Percentiles rank a stretch among this genome's conserved stretches.
Conservation (phyloP, 2,329 filamentous ascomycete genomes). For the Didymella lethalis region DNA sequence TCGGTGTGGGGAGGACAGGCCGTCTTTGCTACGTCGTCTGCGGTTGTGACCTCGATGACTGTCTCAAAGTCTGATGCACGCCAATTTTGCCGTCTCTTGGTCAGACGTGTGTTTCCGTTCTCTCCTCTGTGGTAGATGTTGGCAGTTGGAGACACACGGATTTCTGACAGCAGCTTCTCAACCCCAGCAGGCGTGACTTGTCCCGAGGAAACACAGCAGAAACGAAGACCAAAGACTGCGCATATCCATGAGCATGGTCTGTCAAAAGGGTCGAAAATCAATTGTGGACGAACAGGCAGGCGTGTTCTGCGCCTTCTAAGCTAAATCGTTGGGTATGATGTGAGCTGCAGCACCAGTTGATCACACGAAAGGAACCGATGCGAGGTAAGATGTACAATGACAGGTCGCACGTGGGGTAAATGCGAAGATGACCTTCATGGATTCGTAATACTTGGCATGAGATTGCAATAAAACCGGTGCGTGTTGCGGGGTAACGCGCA, state of each 20-base stretch:
- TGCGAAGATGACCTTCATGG: background rate
- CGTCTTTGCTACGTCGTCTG: background rate
- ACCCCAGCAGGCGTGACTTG: background rate
- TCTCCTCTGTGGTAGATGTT: background rate
- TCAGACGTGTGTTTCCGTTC: background rate
- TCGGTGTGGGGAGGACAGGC: background rate
- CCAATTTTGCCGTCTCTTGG: background rate
- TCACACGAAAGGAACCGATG: background rate
- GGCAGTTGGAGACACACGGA: background rate
- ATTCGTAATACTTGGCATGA: background rate
- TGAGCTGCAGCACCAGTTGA: background rate
- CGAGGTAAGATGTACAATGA: background rate
- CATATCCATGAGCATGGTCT: background rate
- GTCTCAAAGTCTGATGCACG: background rate
- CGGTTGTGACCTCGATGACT: background rate
- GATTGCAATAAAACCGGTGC: background rate
- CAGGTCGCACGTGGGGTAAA: background rate
- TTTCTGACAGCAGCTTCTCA: background rate
- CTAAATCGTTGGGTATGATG: background rate
- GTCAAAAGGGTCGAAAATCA: background rate
- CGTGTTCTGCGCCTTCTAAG: background rate
- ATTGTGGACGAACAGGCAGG: background rate
- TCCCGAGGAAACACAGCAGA: background rate
- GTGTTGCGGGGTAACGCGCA: background rate
- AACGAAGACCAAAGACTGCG: background rate